Percentiles rank a stretch among this genome's conserved stretches.
phyloP scores from a whole-genome alignment of 73 alveolate genomes.

The Breviolum minutum region DNA sequence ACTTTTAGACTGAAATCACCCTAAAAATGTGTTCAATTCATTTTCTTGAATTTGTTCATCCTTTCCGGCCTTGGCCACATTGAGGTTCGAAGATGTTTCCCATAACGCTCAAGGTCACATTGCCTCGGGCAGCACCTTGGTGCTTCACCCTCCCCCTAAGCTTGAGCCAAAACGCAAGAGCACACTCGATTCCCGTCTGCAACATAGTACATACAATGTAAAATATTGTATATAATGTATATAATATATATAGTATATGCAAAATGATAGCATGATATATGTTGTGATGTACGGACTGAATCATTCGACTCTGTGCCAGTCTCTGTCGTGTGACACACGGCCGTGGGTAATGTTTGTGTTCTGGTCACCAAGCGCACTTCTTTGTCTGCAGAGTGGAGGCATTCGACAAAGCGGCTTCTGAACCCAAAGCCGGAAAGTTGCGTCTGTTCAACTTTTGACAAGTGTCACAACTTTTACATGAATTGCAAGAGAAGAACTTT shows the following conservation, averaged over 20 bases:
- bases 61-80: constrained; percentile 54
- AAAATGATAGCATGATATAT: no score
- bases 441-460: background rate
- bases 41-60: no score
- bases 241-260: no score
- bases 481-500: background rate
- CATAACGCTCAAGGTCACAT: background rate
- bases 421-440: no score
- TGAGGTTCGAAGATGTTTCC: constrained; percentile 40
- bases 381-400: background rate
- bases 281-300: no score
- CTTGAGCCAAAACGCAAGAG: background rate
- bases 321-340: no score
- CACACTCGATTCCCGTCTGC: background rate
- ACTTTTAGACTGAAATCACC: no score
- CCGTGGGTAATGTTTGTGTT: no score
- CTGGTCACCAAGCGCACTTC: background rate
- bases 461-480: background rate
- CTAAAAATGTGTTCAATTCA: no score
- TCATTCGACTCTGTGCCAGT: no score
- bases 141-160: background rate
- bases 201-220: no score
- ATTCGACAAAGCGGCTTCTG: background rate
- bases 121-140: background rate
- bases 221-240: no score